Conservation (phyloP, 2,329 filamentous ascomycete genomes). For the Magnaporthiopsis rhizophila region DNA sequence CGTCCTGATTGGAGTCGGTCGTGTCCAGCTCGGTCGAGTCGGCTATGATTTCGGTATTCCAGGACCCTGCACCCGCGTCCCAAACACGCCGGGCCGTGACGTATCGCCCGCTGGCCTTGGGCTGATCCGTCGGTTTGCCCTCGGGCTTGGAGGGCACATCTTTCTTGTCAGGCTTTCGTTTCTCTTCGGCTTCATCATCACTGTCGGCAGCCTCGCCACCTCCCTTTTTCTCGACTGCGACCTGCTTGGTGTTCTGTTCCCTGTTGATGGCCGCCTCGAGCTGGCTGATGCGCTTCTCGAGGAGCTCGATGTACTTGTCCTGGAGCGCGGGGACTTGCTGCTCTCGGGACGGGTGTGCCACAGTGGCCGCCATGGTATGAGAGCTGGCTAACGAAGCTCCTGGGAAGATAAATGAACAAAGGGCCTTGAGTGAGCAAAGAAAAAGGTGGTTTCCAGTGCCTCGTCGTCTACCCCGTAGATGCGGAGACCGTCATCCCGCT, state of each 20-base stretch:
- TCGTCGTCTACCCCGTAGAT: too few species aligned
- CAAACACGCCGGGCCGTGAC: not conserved
- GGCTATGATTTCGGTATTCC: not conserved
- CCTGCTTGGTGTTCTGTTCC: not conserved
- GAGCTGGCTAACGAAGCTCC: too few species aligned
- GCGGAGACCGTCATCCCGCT: too few species aligned
- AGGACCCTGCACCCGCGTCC: not conserved
- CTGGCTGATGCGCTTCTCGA: not conserved
- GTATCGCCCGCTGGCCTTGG: not conserved
- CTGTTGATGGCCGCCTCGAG: not conserved
- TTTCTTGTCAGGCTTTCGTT: not conserved
- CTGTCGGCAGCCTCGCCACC: too few species aligned
- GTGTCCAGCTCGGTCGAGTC: not conserved
- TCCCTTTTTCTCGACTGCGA: too few species aligned
- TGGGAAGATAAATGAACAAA: too few species aligned
- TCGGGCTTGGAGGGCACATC: not conserved
- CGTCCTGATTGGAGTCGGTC: not conserved
- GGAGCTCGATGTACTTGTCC: not conserved
- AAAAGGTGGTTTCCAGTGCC: too few species aligned
- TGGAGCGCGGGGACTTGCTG: not conserved
- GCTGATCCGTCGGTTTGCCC: not conserved
- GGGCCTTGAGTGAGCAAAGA: too few species aligned
- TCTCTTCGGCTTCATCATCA: too few species aligned
- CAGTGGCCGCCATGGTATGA: too few species aligned
- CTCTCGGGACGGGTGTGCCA: not conserved